These are phyloP conservation scores for Solanum ossicruentum DNA, from an alignment of 257 asterid species.

Conservation along the genomic window DNA sequence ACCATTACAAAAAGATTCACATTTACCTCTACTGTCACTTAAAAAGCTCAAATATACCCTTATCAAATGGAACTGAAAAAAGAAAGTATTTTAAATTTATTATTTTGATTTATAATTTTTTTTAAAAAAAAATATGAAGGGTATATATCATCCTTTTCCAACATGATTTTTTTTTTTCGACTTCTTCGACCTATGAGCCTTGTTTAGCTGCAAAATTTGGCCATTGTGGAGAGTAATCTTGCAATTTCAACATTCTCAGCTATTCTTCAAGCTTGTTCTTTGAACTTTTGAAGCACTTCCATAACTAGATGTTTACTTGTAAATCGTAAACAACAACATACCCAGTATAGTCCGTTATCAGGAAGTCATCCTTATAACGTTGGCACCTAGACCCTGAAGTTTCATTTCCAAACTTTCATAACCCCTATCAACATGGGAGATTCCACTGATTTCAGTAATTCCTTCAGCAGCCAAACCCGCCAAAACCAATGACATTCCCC, in stretches of 20 bases:
- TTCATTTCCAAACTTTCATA: constrained; percentile 31
- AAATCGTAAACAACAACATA: too few relatives aligned
- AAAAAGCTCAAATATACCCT: too few relatives aligned
- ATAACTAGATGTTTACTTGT: not conserved
- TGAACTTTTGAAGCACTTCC: not conserved
- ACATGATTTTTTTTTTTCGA: too few relatives aligned
- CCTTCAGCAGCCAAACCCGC: constrained; percentile 39
- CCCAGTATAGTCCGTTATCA: not conserved
- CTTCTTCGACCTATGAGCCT: not conserved
- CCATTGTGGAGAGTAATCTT: not conserved
- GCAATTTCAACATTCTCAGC: not conserved
- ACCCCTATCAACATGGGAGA: constrained; percentile 21
- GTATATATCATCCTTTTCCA: too few relatives aligned
- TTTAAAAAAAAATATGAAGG: too few relatives aligned
- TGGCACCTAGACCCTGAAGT: constrained; percentile 26
- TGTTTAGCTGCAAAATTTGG: not conserved
- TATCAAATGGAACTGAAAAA: too few relatives aligned
- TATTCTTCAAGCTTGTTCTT: not conserved
- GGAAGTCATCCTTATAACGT: constrained; percentile 1
- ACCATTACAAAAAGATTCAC: too few relatives aligned
- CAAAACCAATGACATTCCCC: constrained; percentile 27
- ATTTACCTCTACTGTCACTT: too few relatives aligned
- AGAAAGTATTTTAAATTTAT: too few relatives aligned
- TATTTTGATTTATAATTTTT: too few relatives aligned
- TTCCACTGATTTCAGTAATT: constrained; percentile 15